Base-by-base conservation (phyloP, 2,329 filamentous ascomycete species). In the Calonectria leucothoes region DNA sequence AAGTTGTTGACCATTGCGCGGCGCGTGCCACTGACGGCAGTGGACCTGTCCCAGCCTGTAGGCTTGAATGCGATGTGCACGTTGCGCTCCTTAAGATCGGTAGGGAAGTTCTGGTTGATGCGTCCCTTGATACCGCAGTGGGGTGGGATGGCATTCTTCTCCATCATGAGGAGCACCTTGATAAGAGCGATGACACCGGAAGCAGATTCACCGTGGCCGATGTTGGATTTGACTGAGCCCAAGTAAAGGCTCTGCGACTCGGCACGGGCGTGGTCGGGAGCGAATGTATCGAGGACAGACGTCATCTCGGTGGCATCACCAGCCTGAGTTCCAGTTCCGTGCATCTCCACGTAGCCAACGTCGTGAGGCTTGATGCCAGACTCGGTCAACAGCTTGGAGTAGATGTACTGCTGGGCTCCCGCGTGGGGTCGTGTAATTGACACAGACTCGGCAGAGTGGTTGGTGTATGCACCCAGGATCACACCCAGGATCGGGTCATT, bases 251-350 rank as follows among this genome's bases (percentile, higher is more conserved):
- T 64, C 59, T 42, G 59, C 37, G 59, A 45, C 37, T 64, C 37
- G 8, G 37, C 27, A 29, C 39, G 59, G 15, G 63, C 45, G 25
- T 52, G 84, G 17, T 88, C 35, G 17, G 48, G 89, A 1, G 88
- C 87, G 75, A 89, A 91, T 12, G 88, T 84, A 72, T 87, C 83
- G 14, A 92, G 91, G 61, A 97, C 94, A 91, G 64, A 97, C 94
- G 90, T 87, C 93, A 97, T 96, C 83, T 98, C 95, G 2, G 91
- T 93, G 6, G 92, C 92, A 81, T 98, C 95, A 73, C 95, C 95
- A 45, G 94, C 94, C 83, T 97, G 94, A 0, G 95, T 98, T 51
- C 95, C 95, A 2, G 95, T 98, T 12, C 95, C 95, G 83, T 98
- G 95, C 92, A 97, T 95, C 85, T 98, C 95, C 4, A 98, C 93